These are phyloP conservation scores for Colletotrichum viniferum DNA, from an alignment of 2,329 filamentous ascomycete genomes.

Conservation along the genomic window DNA sequence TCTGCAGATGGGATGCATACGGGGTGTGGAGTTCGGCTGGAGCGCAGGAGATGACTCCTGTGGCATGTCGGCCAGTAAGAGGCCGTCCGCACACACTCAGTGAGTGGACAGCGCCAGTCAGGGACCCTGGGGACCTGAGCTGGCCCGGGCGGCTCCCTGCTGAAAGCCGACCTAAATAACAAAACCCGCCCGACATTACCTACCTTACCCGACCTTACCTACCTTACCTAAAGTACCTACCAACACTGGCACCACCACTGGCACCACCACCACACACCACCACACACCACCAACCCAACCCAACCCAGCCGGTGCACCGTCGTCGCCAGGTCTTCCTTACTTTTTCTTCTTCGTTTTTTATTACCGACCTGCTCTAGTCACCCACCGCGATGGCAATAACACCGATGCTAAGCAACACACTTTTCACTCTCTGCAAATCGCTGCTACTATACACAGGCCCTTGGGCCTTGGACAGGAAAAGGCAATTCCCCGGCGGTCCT, in stretches of 20 bases:
- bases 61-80: conserved; percentile 6
- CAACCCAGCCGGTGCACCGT: background rate
- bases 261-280: background rate
- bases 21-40: background rate
- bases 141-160: conserved; percentile 1
- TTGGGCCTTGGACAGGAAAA: background rate
- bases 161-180: background rate
- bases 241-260: background rate
- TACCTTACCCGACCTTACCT: too few relatives aligned
- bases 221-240: too few relatives aligned
- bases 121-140: conserved; percentile 2
- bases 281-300: background rate
- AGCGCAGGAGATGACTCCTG: conserved; percentile 22
- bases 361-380: background rate
- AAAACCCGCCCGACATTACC: background rate
- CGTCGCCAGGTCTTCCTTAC: background rate
- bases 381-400: background rate
- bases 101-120: background rate
- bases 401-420: background rate
- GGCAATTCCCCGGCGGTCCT: background rate
- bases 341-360: background rate
- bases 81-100: background rate
- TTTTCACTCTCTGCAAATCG: background rate
- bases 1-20: background rate
- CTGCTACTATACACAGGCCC: background rate